phyloP scores from a whole-genome alignment of 2,329 filamentous ascomycete genomes.

The Pseudogymnoascus sp. region DNA sequence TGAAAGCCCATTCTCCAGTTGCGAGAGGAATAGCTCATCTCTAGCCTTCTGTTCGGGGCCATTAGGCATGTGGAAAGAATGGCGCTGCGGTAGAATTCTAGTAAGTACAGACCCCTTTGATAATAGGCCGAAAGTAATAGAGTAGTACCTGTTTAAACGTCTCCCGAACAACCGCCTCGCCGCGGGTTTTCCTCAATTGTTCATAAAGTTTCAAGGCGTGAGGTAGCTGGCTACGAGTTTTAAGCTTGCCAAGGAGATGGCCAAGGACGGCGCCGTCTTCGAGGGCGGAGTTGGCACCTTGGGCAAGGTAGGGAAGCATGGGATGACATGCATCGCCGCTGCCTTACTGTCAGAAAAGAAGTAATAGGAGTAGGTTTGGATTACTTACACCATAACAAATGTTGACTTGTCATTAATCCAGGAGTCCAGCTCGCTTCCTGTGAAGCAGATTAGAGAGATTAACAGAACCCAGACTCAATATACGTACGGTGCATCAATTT shows the following conservation, averaged over 20 bases:
- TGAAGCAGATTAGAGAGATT: background rate
- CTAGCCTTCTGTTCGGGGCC: slow-evolving; percentile 6
- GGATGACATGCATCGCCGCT: slow-evolving; percentile 55
- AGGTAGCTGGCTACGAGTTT: slow-evolving; percentile 28
- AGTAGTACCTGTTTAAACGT: background rate
- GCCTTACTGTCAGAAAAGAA: slow-evolving; percentile 37
- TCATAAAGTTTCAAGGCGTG: slow-evolving; percentile 34
- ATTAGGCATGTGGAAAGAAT: slow-evolving; percentile 8
- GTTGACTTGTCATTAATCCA: slow-evolving; percentile 49
- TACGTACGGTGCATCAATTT: background rate
- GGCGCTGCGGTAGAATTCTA: background rate
- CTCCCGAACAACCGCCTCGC: slow-evolving; percentile 35
- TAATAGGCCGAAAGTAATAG: background rate
- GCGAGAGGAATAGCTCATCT: slow-evolving; percentile 7
- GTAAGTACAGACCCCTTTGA: background rate
- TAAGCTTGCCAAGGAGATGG: slow-evolving; percentile 40
- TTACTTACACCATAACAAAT: slow-evolving; percentile 50
- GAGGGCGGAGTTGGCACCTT: slow-evolving; percentile 47
- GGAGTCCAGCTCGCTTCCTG: background rate
- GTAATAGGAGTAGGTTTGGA: slow-evolving; percentile 46
- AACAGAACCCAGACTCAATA: background rate
- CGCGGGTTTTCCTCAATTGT: slow-evolving; percentile 39
- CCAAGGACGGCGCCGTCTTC: slow-evolving; percentile 50
- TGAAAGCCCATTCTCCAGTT: background rate
- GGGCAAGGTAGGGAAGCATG: slow-evolving; percentile 53